Base-by-base conservation (phyloP, 441 rosid species). In the Monsonia emarginata region DNA sequence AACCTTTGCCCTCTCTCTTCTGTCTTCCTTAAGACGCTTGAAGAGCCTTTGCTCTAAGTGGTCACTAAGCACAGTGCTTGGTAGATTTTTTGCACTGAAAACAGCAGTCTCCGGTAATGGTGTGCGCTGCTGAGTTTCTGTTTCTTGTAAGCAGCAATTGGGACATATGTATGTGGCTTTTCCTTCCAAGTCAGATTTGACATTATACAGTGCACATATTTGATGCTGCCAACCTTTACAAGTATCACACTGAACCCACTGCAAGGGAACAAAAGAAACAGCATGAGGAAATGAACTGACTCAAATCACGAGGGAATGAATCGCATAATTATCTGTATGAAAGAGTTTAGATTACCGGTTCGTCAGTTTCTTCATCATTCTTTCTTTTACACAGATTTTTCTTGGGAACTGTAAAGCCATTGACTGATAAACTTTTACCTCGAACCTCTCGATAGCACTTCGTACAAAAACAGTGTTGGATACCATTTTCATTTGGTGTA, bases 161-260 rank as follows among this genome's bases (percentile, higher is more conserved):
- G 99, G 99, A 78, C 99, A 95, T 34, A 98, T 95, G 81, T 95
- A 95, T 76, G 90, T 97, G 74, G 99, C 99, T 78, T 90, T 96
- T 58, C 99, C 99, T 36, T 97, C 96, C 66, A 90, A 98, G 81
- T 91, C 92, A 75, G 98, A 81, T 76, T 96, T 73, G 65, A 97
- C 97, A 80, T 95, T 95, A 86, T 90, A 95, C 64, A 95, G 77
- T 69, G 98, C 96, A 76, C 99, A 95, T 44, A 95, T 95, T 74
- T 95, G 99, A 82, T 95, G 99, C 77, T 95, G 99, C 99, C 99
- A 95, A 28, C 96, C 95, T 77, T 95, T 98, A 77, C 99, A 95
- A 69, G 87, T 91, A 82, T 95, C 99, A 83, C 99, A 95, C 76
- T 95, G 99, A 78, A 95, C 99, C 99, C 99, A 95, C 99, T 95